Evolutionary conservation across 2,329 filamentous ascomycete species (phyloP), one percentile per base, ranked within the genome.

Genomic region (Zymoseptoria brevis): DNA sequence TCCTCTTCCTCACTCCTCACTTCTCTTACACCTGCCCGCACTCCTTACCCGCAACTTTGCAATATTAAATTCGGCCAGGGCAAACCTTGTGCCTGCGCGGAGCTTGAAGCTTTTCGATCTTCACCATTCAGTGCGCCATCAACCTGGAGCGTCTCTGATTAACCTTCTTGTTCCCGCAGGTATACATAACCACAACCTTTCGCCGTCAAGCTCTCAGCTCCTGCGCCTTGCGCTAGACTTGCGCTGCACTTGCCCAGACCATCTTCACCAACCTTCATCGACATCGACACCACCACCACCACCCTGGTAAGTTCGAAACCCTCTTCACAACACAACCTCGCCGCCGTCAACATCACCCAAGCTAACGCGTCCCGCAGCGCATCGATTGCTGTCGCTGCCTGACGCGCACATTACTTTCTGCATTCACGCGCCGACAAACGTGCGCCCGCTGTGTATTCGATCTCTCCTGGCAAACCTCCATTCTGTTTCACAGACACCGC

Each of bases 71-170:
- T 59, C 57, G 54, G 50, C 55, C 62, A 64, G 53, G 30, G 53
- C 57, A 57, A 61, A 59, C 57, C 62, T 60, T 60, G 57, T 55
- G 53, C 35, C 26, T 26, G 41, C 57, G 51, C 22, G 51, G 51
- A 57, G 57, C 30, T 50, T 53, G 59, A 61, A 64, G 62, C 62
- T 62, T 64, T 64, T 54, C 35, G 59, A 54, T 58, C 60, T 60
- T 51, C 63, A 45, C n/a, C n/a, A n/a, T n/a, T n/a, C 35, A 59
- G 60, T 64, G 60, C 64, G 64, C 64, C 62, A 64, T 62, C 62
- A 66, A 66, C 64, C 64, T 66, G 60, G 64, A 66, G 64, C 62
- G 53, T 60, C 51, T 29, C 57, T 61, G 58, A 49, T 66, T 61
- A 64, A 63, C 62, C 64, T 64, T 64, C 60, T 58, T 53, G 61